Evolutionary conservation across 441 rosid genomes (phyloP), one percentile per base, ranked within the genome.

Genomic region (Erodium moschatum): DNA sequence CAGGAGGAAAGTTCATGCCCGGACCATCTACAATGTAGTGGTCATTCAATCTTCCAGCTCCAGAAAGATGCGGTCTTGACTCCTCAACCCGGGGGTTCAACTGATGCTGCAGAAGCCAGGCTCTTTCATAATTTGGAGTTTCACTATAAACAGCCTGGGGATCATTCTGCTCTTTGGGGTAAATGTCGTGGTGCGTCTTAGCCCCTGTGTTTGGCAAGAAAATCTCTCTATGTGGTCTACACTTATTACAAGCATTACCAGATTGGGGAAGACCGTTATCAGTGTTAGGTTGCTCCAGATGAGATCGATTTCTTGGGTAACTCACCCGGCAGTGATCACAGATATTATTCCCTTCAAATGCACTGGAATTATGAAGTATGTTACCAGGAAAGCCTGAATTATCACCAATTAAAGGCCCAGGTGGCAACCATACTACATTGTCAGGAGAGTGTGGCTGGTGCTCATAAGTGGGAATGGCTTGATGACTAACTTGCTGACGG

Each of bases 301-400:
- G 86, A 58, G 80, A 75, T 62, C 85, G 95, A 77, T 81, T 89
- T 85, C 86, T 87, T 52, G 79, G 87, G 70, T 76, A 72, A 35
- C 87, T 54, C 54, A 72, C 77, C 63, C 89, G 84, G 71, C 88
- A 81, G 65, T 87, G 91, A 74, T 88, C 95, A 33, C 97, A 88
- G 58, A 67, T 21, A 66, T 74, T 81, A 70, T 82, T 80, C 62
- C 88, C 95, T 65, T 91, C 98, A 71, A 80, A 79, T 70, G 76
- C 79, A 80, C 79, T 75, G 64, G 74, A 84, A 75, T 85, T 84
- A 64, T 86, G 92, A 73, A 79, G 70, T 73, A 89, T 76, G 72
- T 88, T 84, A 71, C 92, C 86, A 1, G 93, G 95, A 79, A 89
- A 88, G 69, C 92, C 90, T 58, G 83, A 75, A 82, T 84, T 89